These are phyloP conservation scores for Claviceps maximensis DNA, from an alignment of 2,329 filamentous ascomycete genomes.

Conservation along the genomic window DNA sequence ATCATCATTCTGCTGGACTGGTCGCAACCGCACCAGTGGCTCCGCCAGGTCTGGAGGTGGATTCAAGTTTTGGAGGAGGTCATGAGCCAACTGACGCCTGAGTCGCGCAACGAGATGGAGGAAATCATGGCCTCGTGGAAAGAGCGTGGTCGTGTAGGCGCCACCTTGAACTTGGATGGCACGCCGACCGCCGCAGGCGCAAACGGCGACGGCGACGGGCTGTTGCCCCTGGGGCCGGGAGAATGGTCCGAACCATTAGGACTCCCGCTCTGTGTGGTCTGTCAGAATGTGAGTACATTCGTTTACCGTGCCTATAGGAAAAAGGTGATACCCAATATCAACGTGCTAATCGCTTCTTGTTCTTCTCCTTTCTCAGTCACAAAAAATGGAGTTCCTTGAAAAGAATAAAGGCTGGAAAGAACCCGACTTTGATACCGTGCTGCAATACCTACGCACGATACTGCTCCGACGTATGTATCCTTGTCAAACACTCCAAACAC, in stretches of 20 bases:
- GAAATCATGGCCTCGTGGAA: constrained; percentile 73
- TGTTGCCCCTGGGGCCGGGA: constrained; percentile 68
- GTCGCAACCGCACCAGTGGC: constrained; percentile 87
- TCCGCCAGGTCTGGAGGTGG: constrained; percentile 81
- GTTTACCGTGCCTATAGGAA: neutral
- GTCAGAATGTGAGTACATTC: constrained; percentile 60
- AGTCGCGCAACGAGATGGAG: constrained; percentile 73
- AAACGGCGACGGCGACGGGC: constrained; percentile 48
- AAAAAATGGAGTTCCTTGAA: constrained; percentile 83
- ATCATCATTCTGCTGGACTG: constrained; percentile 91
- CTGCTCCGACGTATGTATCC: constrained; percentile 61
- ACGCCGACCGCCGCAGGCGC: constrained; percentile 40
- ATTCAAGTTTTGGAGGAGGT: constrained; percentile 70
- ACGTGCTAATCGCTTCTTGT: neutral
- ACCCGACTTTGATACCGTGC: constrained; percentile 88
- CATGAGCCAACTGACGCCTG: constrained; percentile 57
- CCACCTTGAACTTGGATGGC: constrained; percentile 49
- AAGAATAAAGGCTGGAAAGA: constrained; percentile 89
- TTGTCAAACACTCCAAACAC: neutral
- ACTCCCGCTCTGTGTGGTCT: constrained; percentile 83
- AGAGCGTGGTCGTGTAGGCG: constrained; percentile 56
- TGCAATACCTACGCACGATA: constrained; percentile 84
- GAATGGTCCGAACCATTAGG: constrained; percentile 90
- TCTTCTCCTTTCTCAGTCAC: constrained; percentile 38
- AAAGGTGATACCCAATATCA: neutral